These are phyloP conservation scores for Oenanthe javanica DNA, from an alignment of 140 eudicot species.

Conservation along the genomic window DNA sequence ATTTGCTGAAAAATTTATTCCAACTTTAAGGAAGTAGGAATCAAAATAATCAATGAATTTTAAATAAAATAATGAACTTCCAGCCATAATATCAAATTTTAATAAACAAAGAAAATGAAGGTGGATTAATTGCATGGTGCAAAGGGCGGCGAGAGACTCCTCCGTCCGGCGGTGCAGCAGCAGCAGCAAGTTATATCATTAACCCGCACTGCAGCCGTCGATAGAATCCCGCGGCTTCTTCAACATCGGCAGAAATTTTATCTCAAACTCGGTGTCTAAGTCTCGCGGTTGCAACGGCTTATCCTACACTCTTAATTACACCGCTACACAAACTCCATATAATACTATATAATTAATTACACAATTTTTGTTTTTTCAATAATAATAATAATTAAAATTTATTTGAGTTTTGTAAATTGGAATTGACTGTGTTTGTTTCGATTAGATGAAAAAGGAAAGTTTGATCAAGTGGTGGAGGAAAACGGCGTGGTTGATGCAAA, in stretches of 20 bases:
- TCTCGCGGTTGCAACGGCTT: slow-evolving; percentile 99
- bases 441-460: slow-evolving; percentile 17
- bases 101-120: no score
- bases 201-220: slow-evolving; percentile 65
- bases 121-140: slow-evolving; percentile 4
- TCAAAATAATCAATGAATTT: no score
- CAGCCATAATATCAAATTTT: no score
- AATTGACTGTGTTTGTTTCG: not conserved
- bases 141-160: slow-evolving; percentile 27
- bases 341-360: no score
- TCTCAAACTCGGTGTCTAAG: slow-evolving; percentile 89
- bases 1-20: no score
- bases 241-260: slow-evolving; percentile 74
- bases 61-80: no score
- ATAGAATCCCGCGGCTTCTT: slow-evolving; percentile 59
- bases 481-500: slow-evolving; percentile 30
- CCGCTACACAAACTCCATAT: slow-evolving; percentile 33
- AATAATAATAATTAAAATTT: no score
- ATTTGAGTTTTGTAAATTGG: not conserved
- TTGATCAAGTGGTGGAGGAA: slow-evolving; percentile 26
- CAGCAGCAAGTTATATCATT: slow-evolving; percentile 65
- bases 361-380: not conserved
- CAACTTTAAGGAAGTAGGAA: no score
- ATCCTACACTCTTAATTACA: slow-evolving; percentile 94
- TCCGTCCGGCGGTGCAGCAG: slow-evolving; percentile 17